phyloP scores from a whole-genome alignment of 2,329 filamentous ascomycete genomes.

The Alternaria sp. region DNA sequence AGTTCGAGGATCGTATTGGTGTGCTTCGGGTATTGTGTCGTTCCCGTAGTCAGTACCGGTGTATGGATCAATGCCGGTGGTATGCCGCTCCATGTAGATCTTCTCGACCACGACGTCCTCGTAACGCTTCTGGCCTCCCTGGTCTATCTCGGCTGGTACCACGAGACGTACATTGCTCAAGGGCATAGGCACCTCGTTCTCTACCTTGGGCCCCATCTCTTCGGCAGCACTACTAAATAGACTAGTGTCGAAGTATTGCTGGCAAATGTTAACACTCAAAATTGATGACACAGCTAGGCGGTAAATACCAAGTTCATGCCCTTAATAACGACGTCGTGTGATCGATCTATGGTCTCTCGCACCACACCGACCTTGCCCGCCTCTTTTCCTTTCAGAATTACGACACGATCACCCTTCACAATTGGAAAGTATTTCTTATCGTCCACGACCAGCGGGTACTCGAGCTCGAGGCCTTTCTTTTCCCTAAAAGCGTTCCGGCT shows the following conservation, averaged over 20 bases:
- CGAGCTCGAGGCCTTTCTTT: slow-evolving; percentile 27
- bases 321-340: slow-evolving; percentile 44
- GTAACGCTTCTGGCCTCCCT: slow-evolving; percentile 59
- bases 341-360: slow-evolving; percentile 54
- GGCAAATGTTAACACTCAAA: slow-evolving; percentile 1
- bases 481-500: slow-evolving; percentile 24
- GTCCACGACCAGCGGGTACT: slow-evolving; percentile 38
- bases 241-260: slow-evolving; percentile 53
- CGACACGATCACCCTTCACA: slow-evolving; percentile 75
- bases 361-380: slow-evolving; percentile 86
- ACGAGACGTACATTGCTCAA: slow-evolving; percentile 81
- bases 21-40: slow-evolving; percentile 32
- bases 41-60: slow-evolving; percentile 36
- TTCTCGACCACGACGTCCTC: slow-evolving; percentile 59
- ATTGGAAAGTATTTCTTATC: slow-evolving; percentile 45
- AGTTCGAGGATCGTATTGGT: slow-evolving; percentile 39
- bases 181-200: slow-evolving; percentile 64
- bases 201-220: slow-evolving; percentile 53
- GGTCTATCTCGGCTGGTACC: slow-evolving; percentile 64
- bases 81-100: slow-evolving; percentile 40
- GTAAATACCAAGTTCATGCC: slow-evolving; percentile 50
- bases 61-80: slow-evolving; percentile 39
- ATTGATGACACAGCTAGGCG: background rate
- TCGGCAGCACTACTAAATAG: slow-evolving; percentile 35
- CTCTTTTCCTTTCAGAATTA: slow-evolving; percentile 77